A percentile compares a stretch with the other conserved stretches of the same genome.
Evolutionary conservation across 179 eudicot species (phyloP).

Genomic region (Beta corolliflora): DNA sequence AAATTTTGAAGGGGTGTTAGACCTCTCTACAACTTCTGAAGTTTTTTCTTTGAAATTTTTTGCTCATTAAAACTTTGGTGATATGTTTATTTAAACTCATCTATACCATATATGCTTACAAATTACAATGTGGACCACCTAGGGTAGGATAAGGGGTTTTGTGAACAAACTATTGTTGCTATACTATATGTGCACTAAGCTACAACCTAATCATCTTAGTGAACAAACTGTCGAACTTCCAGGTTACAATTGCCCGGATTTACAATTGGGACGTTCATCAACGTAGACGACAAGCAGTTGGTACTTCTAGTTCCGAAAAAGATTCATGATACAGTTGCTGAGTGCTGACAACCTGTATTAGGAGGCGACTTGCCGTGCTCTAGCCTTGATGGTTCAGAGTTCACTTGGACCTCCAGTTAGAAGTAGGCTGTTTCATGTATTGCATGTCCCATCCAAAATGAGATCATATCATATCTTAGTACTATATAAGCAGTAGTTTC

Average conservation of each 20-base stretch:
- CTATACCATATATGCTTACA: too few relatives aligned
- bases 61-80: too few relatives aligned
- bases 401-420: conserved; percentile 9
- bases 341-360: background rate
- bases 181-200: background rate
- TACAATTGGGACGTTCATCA: conserved; percentile 98
- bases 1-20: background rate
- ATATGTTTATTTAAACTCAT: too few relatives aligned
- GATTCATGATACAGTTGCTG: conserved; percentile 48
- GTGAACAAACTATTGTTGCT: background rate
- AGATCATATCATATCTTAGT: background rate
- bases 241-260: conserved; percentile 93
- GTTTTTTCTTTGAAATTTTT: background rate
- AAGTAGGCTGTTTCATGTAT: conserved; percentile 26
- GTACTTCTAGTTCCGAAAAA: conserved; percentile 28
- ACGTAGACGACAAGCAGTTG: conserved; percentile 57
- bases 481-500: background rate
- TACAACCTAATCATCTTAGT: background rate
- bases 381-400: background rate
- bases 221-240: conserved; percentile 18
- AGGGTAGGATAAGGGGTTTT: background rate
- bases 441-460: conserved; percentile 4
- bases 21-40: background rate
- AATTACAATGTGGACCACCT: too few relatives aligned
- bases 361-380: conserved; percentile 25